These are phyloP conservation scores for Lodderomyces jiufengensis DNA, from an alignment of 1,139 yeast species.

Conservation along the genomic window DNA sequence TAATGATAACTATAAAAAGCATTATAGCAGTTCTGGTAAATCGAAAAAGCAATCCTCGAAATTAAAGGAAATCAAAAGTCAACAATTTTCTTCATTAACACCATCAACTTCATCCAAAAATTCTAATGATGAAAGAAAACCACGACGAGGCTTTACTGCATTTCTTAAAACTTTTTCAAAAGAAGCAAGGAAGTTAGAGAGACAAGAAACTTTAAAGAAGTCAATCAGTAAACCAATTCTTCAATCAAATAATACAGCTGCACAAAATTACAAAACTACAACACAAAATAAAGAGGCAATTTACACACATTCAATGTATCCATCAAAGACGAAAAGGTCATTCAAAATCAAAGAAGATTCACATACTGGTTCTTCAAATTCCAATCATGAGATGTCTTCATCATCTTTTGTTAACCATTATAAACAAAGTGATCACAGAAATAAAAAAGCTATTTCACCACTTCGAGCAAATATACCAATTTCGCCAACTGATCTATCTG, in stretches of 20 bases:
- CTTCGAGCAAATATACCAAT: constrained; percentile 4
- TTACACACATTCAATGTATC: constrained; percentile 9
- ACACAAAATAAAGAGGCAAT: constrained; percentile 2
- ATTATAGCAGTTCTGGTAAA: neutral
- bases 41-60: too few species aligned
- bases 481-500: constrained; percentile 10
- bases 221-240: constrained; percentile 12
- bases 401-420: too few species aligned
- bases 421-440: too few species aligned
- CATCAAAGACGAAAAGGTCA: constrained; percentile 6
- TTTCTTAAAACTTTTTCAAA: constrained; percentile 10
- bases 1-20: neutral
- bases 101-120: constrained; percentile 7
- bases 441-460: too few species aligned
- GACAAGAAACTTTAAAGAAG: constrained; percentile 8
- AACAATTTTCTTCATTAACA: neutral
- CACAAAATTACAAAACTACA: neutral
- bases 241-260: constrained; percentile 1
- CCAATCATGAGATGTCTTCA: too few species aligned
- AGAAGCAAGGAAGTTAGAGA: constrained; percentile 4
- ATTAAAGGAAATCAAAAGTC: too few species aligned
- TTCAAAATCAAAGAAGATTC: constrained; percentile 10
- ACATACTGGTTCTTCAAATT: neutral
- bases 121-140: constrained; percentile 3
- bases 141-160: constrained; percentile 4